Evolutionary conservation across 768 basidiomycete species (phyloP).

Genomic region (Ramaria rubella): DNA sequence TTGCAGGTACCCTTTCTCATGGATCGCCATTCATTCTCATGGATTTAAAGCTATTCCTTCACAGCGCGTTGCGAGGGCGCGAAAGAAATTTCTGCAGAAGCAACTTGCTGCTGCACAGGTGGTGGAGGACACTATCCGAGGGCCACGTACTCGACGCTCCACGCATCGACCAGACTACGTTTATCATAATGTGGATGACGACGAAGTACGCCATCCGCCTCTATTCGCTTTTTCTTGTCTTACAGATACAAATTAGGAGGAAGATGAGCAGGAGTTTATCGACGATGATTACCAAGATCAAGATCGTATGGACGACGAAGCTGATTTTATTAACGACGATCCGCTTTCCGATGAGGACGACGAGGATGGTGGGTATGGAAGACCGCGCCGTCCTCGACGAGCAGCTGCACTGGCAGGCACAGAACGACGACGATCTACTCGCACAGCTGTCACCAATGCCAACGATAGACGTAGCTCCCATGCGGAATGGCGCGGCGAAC

Average conservation of each 20-base stretch:
- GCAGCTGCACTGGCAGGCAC: slow-evolving; percentile 10
- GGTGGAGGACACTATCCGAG: slow-evolving; percentile 71
- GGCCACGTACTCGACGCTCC: slow-evolving; percentile 70
- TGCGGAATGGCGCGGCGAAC: slow-evolving; percentile 66
- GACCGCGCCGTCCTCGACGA: slow-evolving; percentile 28
- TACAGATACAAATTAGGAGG: slow-evolving; percentile 23
- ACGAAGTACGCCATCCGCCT: slow-evolving; percentile 40
- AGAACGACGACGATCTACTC: slow-evolving; percentile 36
- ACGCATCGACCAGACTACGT: slow-evolving; percentile 76
- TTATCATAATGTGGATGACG: slow-evolving; percentile 59
- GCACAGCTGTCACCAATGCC: slow-evolving; percentile 38
- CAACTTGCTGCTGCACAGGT: slow-evolving; percentile 39
- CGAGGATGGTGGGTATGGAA: slow-evolving; percentile 18
- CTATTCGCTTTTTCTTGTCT: slow-evolving; percentile 23
- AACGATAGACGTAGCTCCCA: slow-evolving; percentile 47
- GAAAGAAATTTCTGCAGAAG: slow-evolving; percentile 64
- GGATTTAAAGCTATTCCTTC: slow-evolving; percentile 17
- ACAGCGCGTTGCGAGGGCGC: slow-evolving; percentile 66
- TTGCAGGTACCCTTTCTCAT: no score
- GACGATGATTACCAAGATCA: slow-evolving; percentile 43
- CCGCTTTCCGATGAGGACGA: slow-evolving; percentile 34
- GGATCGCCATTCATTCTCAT: no score
- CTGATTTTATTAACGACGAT: slow-evolving; percentile 50
- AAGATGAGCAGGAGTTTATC: slow-evolving; percentile 54
- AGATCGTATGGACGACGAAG: slow-evolving; percentile 39